Conservation (phyloP, 306 rosid genomes). For the Mucuna pruriens region DNA sequence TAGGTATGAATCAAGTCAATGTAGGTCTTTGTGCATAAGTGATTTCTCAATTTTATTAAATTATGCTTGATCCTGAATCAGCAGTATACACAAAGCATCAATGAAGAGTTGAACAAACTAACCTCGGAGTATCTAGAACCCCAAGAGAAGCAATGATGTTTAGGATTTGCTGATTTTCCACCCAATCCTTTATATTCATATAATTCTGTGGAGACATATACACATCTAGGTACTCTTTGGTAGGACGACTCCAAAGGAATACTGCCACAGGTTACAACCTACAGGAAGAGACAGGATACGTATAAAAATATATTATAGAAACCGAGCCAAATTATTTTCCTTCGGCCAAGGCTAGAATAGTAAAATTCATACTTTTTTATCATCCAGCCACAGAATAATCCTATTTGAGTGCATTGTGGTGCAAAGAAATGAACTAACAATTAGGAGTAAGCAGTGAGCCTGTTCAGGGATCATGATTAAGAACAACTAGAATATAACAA, state of each 20-base stretch:
- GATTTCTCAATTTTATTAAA: background rate
- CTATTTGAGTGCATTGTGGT: background rate
- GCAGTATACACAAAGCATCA: slow-evolving; percentile 7
- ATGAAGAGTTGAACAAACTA: slow-evolving; percentile 43
- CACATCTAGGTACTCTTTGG: slow-evolving; percentile 86
- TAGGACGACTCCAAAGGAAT: slow-evolving; percentile 96
- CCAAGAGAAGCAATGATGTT: slow-evolving; percentile 81
- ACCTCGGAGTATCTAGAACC: slow-evolving; percentile 90
- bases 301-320: background rate
- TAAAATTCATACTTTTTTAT: slow-evolving; percentile 14
- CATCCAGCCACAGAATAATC: slow-evolving; percentile 2
- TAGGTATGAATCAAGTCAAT: background rate
- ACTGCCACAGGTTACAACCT: slow-evolving; percentile 99
- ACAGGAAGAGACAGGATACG: slow-evolving; percentile 40
- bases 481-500: slow-evolving; percentile 27
- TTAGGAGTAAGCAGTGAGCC: background rate
- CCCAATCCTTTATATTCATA: slow-evolving; percentile 83
- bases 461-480: background rate
- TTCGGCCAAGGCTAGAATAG: background rate
- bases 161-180: slow-evolving; percentile 79
- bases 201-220: slow-evolving; percentile 82
- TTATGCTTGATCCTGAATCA: background rate
- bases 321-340: background rate
- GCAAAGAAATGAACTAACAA: slow-evolving; percentile 6
- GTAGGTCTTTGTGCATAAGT: background rate